phyloP scores from a whole-genome alignment of 179 eudicot species.

The Gypsophila paniculata region DNA sequence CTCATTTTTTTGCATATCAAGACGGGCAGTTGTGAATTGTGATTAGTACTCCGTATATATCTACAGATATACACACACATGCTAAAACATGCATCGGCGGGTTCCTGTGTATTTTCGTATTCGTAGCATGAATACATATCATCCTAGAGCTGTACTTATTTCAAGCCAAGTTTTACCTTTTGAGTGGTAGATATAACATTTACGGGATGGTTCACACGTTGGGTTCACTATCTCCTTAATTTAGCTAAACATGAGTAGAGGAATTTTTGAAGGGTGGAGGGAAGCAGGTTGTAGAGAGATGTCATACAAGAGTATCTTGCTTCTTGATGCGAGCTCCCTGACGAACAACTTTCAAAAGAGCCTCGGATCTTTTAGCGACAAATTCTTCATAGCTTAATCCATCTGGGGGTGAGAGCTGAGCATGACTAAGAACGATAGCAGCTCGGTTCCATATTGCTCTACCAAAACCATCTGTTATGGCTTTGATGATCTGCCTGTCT shows the following conservation, averaged over 20 bases:
- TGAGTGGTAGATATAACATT: too few species aligned
- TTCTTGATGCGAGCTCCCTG: conserved; percentile 59
- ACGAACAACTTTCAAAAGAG: conserved; percentile 72
- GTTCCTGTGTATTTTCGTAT: too few species aligned
- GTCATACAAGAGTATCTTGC: conserved; percentile 50
- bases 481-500: conserved; percentile 80
- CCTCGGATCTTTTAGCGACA: conserved; percentile 70
- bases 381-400: conserved; percentile 86
- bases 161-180: too few species aligned
- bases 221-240: background rate
- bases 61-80: too few species aligned
- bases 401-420: conserved; percentile 97
- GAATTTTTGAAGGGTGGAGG: background rate
- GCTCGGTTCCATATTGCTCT: conserved; percentile 84
- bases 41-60: too few species aligned
- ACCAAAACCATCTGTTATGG: conserved; percentile 85
- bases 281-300: conserved; percentile 8
- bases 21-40: too few species aligned
- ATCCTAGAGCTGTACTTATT: too few species aligned
- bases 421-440: conserved; percentile 83
- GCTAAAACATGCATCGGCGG: too few species aligned
- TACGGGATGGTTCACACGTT: background rate
- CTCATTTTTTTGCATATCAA: too few species aligned
- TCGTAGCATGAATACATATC: too few species aligned
- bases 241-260: background rate